Percentiles rank a stretch among this genome's conserved stretches.
phyloP scores from a whole-genome alignment of 2,329 filamentous ascomycete genomes.

The Calonectria ilicicola region DNA sequence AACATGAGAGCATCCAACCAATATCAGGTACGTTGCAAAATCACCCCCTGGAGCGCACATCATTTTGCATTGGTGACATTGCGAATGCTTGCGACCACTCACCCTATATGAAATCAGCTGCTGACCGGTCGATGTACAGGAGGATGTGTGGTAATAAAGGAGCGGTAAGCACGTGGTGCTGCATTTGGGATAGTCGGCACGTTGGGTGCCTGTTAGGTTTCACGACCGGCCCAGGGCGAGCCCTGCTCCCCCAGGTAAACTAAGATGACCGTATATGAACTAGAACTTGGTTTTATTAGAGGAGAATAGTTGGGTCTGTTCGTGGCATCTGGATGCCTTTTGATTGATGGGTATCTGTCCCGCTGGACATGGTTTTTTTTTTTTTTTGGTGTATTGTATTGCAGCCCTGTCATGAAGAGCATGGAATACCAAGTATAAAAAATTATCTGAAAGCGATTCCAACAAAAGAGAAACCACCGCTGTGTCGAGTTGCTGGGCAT shows the following conservation, averaged over 20 bases:
- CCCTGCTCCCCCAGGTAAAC: conserved; percentile 36
- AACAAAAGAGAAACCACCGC: not conserved
- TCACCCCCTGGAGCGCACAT: not conserved
- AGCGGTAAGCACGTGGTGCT: conserved; percentile 22
- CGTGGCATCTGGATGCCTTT: conserved; percentile 29
- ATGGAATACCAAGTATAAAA: conserved; percentile 11
- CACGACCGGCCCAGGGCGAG: conserved; percentile 29
- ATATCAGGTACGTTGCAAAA: conserved; percentile 80
- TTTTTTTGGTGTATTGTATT: conserved; percentile 33
- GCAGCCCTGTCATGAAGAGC: conserved; percentile 15
- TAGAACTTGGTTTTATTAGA: conserved; percentile 38
- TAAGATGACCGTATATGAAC: conserved; percentile 39
- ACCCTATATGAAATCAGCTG: conserved; percentile 4
- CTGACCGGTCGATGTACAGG: conserved; percentile 56
- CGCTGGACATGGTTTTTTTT: not conserved
- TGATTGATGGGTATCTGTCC: conserved; percentile 27
- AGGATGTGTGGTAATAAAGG: conserved; percentile 77
- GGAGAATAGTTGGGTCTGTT: conserved; percentile 32
- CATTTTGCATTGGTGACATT: not conserved
- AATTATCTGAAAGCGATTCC: not conserved
- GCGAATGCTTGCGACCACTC: not conserved
- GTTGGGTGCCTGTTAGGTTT: conserved; percentile 38
- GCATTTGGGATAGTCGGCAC: conserved; percentile 35
- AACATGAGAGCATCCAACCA: conserved; percentile 94
- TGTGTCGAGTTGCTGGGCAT: not conserved